These are phyloP conservation scores for Pseudogymnoascus sp. DNA, from an alignment of 2,329 filamentous ascomycete genomes.

Conservation along the genomic window DNA sequence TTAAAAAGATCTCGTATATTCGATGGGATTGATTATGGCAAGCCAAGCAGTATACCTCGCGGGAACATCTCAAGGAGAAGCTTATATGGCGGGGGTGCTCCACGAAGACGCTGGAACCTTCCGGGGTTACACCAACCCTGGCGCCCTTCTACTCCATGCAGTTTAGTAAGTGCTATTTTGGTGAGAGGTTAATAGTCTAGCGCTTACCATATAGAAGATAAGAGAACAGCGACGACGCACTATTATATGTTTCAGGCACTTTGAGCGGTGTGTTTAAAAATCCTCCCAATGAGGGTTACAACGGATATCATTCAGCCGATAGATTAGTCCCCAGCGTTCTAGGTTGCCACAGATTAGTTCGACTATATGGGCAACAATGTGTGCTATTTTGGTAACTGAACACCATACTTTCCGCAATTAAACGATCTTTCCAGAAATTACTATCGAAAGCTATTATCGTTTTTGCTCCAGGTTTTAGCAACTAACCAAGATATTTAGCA, in stretches of 20 bases:
- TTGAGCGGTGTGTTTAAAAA: neutral
- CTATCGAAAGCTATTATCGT: neutral
- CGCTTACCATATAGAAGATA: neutral
- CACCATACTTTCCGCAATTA: neutral
- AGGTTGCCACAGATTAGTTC: neutral
- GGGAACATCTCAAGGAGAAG: neutral
- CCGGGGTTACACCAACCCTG: neutral
- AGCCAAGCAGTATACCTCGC: neutral
- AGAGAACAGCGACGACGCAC: neutral
- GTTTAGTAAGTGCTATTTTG: neutral
- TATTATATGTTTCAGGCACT: neutral
- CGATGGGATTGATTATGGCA: neutral
- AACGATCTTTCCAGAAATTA: neutral
- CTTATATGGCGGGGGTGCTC: neutral
- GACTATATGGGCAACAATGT: too few species aligned
- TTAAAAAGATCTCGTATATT: neutral
- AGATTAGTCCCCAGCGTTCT: neutral
- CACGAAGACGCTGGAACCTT: neutral
- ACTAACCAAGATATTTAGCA: neutral
- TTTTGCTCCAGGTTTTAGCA: neutral
- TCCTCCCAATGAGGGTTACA: neutral
- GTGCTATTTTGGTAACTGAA: neutral
- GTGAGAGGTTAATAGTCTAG: neutral
- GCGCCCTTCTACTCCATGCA: neutral
- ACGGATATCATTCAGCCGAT: too few species aligned